Evolutionary conservation across 352 stramenopile genomes (phyloP), one percentile per base, ranked within the genome.

Genomic region (Pythium utonaiense): DNA sequence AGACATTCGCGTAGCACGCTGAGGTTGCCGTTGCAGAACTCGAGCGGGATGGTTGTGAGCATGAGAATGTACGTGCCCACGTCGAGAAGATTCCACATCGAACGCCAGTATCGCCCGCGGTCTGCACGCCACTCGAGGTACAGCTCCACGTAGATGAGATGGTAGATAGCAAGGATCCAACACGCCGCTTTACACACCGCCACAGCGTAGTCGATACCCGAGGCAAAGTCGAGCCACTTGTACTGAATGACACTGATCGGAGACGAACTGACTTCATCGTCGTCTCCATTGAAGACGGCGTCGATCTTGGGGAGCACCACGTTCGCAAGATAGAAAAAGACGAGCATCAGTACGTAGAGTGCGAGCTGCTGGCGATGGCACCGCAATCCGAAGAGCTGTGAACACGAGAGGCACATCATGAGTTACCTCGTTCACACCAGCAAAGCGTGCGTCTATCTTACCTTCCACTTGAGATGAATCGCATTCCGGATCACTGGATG

Each of bases 61-160:
- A 86, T 68, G 28, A 86, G 33, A 27, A 78, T 31, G 36, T 82
- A 86, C 25, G 74, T 77, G 45, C 72, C 73, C 14, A 86, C 57
- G 63, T 86, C 74, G 49, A 86, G 62, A 12, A 74, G 62, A 31
- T 86, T 86, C 72, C 76, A 86, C 30, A 79, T 57, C 6, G 76
- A 86, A 25, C 69, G 70, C 74, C 74, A 86, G 40, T 86, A 86
- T 36, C 67, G 55, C 13, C 51, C 57, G 5, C 57, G 62, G 28
- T 83, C 69, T 10, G 75, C 70, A 7, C 70, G 64, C 64, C 69
- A 81, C 49, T 86, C 76, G 41, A 81, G 77, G 58, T 75, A 81
- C n/a, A 86, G 56, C 57, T 86, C 76, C 45, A 86, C 76, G 50
- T 83, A 86, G 6, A 80, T 41, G 28, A 86, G 68, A 40, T 83